Percentiles rank a stretch among this genome's conserved stretches.
Conservation (phyloP, 768 basidiomycete genomes). For the Candolleomyces aberdarensis region DNA sequence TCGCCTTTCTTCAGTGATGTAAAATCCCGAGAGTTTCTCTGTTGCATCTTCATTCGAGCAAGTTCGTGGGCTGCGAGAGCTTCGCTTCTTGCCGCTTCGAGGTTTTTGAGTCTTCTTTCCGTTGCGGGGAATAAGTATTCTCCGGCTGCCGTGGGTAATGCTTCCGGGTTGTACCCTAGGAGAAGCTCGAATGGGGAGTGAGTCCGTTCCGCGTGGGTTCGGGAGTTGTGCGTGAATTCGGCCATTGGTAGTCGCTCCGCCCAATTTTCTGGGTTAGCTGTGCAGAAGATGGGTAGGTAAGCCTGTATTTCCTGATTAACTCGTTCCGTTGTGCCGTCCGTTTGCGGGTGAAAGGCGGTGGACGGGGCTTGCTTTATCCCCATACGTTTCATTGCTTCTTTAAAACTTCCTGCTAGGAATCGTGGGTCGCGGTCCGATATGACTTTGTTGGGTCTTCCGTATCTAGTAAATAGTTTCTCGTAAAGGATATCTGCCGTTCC, state of each 20-base stretch:
- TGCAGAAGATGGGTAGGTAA: slow-evolving; percentile 5
- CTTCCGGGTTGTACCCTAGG: neutral
- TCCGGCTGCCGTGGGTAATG: neutral
- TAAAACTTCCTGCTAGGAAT: slow-evolving; percentile 11
- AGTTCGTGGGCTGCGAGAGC: slow-evolving; percentile 14
- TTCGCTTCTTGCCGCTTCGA: slow-evolving; percentile 11
- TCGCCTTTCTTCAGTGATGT: slow-evolving; percentile 8
- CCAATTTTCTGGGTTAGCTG: neutral
- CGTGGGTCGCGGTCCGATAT: slow-evolving; percentile 17
- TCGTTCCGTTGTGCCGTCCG: slow-evolving; percentile 3
- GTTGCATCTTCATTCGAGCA: too few relatives aligned
- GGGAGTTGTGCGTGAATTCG: slow-evolving; percentile 7
- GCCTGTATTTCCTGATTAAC: slow-evolving; percentile 11
- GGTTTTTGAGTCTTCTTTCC: neutral
- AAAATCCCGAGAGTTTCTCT: too few relatives aligned
- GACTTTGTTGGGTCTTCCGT: slow-evolving; percentile 9
- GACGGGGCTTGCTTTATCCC: slow-evolving; percentile 9
- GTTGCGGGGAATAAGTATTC: neutral
- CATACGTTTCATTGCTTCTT: slow-evolving; percentile 13
- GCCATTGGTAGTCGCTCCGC: neutral
- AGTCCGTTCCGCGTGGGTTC: neutral
- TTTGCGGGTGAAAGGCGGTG: slow-evolving; percentile 13
- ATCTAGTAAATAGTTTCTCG: neutral
- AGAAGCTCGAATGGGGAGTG: slow-evolving; percentile 5
- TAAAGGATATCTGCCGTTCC: neutral